A percentile compares a stretch with the other conserved stretches of the same genome.
phyloP scores from a whole-genome alignment of 192 early-diverging fungal species.

The Backusella tuberculispora region DNA sequence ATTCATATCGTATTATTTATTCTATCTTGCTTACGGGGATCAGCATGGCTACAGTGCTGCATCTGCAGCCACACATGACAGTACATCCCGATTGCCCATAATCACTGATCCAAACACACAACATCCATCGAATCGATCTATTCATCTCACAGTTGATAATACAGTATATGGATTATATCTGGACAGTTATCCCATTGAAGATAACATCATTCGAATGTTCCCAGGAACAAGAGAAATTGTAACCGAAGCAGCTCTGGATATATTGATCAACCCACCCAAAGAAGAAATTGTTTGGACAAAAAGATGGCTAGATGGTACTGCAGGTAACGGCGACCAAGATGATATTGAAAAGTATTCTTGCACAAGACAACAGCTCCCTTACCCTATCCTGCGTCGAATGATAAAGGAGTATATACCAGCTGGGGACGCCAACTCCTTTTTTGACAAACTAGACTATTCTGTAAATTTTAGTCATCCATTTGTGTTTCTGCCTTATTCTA shows the following conservation, averaged over 20 bases:
- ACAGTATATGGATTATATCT: slow-evolving; percentile 11
- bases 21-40: slow-evolving; percentile 10
- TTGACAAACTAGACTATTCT: background rate
- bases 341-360: background rate
- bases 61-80: background rate
- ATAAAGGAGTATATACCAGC: background rate
- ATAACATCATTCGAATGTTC: slow-evolving; percentile 12
- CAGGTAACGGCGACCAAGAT: background rate
- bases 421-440: slow-evolving; percentile 1
- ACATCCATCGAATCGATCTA: slow-evolving; percentile 8
- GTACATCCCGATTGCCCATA: background rate
- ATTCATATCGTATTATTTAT: slow-evolving; percentile 7
- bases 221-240: background rate
- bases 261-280: background rate
- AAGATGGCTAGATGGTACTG: background rate
- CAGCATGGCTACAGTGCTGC: background rate
- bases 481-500: slow-evolving; percentile 27
- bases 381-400: slow-evolving; percentile 25
- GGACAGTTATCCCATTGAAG: slow-evolving; percentile 21
- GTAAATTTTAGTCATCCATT: slow-evolving; percentile 23
- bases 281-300: slow-evolving; percentile 12
- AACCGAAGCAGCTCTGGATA: background rate
- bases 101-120: background rate
- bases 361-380: slow-evolving; percentile 12
- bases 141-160: background rate